Conservation (phyloP, 257 asterid genomes). For the Dorcoceras hygrometricum region DNA sequence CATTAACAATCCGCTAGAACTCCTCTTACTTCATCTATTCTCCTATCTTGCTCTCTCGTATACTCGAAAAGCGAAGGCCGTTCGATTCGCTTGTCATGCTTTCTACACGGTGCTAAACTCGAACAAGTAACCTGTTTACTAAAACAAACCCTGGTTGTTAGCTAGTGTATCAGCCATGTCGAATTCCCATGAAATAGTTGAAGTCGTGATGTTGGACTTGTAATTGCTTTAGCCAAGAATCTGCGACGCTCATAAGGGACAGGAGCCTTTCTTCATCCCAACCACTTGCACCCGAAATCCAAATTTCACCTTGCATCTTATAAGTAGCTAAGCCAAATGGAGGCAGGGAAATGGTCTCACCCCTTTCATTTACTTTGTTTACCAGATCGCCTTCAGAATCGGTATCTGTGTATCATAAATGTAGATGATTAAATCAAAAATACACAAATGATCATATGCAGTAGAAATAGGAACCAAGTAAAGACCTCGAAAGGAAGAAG, state of each 20-base stretch:
- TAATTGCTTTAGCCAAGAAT: constrained; percentile 93
- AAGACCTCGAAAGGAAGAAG: constrained; percentile 79
- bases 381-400: constrained; percentile 32
- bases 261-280: constrained; percentile 49
- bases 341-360: constrained; percentile 40
- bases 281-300: constrained; percentile 44
- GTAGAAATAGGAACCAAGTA: not conserved
- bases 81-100: not conserved
- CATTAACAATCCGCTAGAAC: not conserved
- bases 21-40: not conserved
- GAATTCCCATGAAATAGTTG: constrained; percentile 75
- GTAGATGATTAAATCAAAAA: not conserved
- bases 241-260: constrained; percentile 75
- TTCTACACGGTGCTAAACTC: not conserved
- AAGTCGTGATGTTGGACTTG: constrained; percentile 91
- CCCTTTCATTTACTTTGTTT: constrained; percentile 32
- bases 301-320: constrained; percentile 69
- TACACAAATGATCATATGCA: not conserved
- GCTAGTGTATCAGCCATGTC: constrained; percentile 40
- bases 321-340: constrained; percentile 80
- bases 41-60: not conserved
- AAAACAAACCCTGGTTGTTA: constrained; percentile 2
- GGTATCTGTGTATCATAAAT: constrained; percentile 26
- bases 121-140: no score
- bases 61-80: not conserved